A percentile compares a stretch with the other conserved stretches of the same genome.
Evolutionary conservation across 2,329 filamentous ascomycete species (phyloP).

Genomic region (Mariannaea elegans): DNA sequence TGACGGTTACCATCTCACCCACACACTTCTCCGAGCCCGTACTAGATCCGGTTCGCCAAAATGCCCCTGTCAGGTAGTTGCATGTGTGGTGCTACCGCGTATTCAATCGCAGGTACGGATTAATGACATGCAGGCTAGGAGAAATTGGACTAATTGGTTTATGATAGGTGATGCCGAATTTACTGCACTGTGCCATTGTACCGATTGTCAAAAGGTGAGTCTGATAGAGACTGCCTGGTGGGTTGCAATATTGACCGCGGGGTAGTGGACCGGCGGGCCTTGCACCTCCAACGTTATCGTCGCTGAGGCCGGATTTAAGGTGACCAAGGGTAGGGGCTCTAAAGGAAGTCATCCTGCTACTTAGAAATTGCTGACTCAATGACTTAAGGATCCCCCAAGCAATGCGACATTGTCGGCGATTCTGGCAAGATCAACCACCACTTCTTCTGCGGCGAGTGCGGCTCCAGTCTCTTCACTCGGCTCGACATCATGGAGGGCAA

Average conservation of each 20-base stretch:
- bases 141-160: neutral
- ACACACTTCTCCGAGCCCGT: neutral
- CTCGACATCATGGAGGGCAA: constrained; percentile 62
- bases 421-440: constrained; percentile 65
- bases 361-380: neutral
- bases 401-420: constrained; percentile 56
- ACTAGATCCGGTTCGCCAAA: neutral
- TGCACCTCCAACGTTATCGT: constrained; percentile 65
- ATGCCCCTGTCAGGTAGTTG: constrained; percentile 46
- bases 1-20: neutral
- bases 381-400: constrained; percentile 53
- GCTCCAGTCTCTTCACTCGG: constrained; percentile 60
- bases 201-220: constrained; percentile 63
- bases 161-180: constrained; percentile 49
- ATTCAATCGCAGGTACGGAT: constrained; percentile 45
- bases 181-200: constrained; percentile 61
- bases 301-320: constrained; percentile 54
- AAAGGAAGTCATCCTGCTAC: accelerated
- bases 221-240: too few species aligned
- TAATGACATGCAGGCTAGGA: too few species aligned
- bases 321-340: constrained; percentile 55
- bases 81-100: constrained; percentile 48
- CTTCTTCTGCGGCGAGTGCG: constrained; percentile 63
- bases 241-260: neutral
- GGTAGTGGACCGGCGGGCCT: constrained; percentile 61